These are phyloP conservation scores for Penicillium odoratum DNA, from an alignment of 495 filamentous ascomycete genomes.

Conservation along the genomic window DNA sequence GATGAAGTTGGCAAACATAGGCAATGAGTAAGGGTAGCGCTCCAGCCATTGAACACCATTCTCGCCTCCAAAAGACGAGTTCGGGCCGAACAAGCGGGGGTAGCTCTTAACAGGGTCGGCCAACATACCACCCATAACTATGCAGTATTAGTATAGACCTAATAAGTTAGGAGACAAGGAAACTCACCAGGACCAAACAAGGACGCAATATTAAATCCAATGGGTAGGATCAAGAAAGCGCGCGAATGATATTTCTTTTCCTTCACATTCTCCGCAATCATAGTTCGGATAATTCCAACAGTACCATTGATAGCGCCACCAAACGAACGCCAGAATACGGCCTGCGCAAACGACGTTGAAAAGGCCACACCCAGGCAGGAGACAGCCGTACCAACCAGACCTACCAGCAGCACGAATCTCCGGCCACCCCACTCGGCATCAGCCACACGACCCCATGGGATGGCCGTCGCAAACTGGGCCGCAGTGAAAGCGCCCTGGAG, in stretches of 20 bases:
- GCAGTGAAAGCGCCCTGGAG: conserved; percentile 78
- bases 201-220: conserved; percentile 77
- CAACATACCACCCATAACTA: conserved; percentile 68
- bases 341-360: conserved; percentile 67
- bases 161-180: background rate
- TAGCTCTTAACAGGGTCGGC: conserved; percentile 73
- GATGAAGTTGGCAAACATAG: conserved; percentile 69
- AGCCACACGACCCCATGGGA: conserved; percentile 76
- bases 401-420: conserved; percentile 76
- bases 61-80: conserved; percentile 51
- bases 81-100: conserved; percentile 63
- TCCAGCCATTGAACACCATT: conserved; percentile 62
- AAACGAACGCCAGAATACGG: conserved; percentile 69
- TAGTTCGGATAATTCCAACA: conserved; percentile 77
- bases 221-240: conserved; percentile 68
- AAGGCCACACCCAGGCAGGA: conserved; percentile 82
- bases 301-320: conserved; percentile 82
- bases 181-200: conserved; percentile 67
- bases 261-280: conserved; percentile 76
- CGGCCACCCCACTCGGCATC: conserved; percentile 70
- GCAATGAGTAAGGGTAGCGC: conserved; percentile 71
- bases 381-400: conserved; percentile 67
- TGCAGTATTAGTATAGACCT: background rate
- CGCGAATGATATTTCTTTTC: conserved; percentile 69
- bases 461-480: conserved; percentile 82